Evolutionary conservation across 2,329 filamentous ascomycete species (phyloP).

Genomic region (Stagonosporopsis rhizophila): DNA sequence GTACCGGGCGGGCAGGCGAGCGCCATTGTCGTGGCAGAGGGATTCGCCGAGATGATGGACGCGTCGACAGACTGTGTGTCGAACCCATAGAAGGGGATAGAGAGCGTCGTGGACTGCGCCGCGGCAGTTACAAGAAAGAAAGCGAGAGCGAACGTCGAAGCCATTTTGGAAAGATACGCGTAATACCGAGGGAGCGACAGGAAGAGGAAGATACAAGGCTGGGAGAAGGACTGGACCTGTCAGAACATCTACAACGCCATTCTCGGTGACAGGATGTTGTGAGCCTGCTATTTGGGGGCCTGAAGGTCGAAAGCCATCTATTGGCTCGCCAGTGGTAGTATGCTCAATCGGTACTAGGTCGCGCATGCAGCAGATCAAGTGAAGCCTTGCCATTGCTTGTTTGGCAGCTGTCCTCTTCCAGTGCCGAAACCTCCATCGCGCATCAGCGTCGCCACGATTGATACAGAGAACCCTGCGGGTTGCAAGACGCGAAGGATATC

Average conservation of each 20-base stretch:
- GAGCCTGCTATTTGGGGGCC: too few species aligned
- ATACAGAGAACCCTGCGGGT: too few species aligned
- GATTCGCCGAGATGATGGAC: conserved; percentile 25
- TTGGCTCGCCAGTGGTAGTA: too few species aligned
- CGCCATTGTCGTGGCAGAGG: conserved; percentile 22
- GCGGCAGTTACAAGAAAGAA: conserved; percentile 15
- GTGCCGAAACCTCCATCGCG: too few species aligned
- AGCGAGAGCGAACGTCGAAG: conserved; percentile 12
- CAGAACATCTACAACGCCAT: not conserved
- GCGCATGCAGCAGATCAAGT: too few species aligned
- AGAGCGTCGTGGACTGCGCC: conserved; percentile 26
- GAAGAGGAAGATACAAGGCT: not conserved
- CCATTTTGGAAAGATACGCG: conserved; percentile 6
- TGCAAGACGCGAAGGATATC: too few species aligned
- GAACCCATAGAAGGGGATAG: conserved; percentile 21
- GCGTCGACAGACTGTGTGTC: conserved; percentile 16
- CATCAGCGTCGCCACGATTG: too few species aligned
- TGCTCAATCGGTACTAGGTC: too few species aligned
- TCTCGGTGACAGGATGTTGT: too few species aligned
- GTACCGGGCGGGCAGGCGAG: conserved; percentile 20
- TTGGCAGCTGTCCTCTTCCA: too few species aligned
- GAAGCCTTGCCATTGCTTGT: too few species aligned
- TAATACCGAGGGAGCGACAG: not conserved
- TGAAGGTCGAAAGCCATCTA: too few species aligned
- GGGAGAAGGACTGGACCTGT: not conserved